Percentiles rank a stretch among this genome's conserved stretches.
Evolutionary conservation across 805 yeast species (phyloP).

Genomic region (Suhomyces tanzawaensis): DNA sequence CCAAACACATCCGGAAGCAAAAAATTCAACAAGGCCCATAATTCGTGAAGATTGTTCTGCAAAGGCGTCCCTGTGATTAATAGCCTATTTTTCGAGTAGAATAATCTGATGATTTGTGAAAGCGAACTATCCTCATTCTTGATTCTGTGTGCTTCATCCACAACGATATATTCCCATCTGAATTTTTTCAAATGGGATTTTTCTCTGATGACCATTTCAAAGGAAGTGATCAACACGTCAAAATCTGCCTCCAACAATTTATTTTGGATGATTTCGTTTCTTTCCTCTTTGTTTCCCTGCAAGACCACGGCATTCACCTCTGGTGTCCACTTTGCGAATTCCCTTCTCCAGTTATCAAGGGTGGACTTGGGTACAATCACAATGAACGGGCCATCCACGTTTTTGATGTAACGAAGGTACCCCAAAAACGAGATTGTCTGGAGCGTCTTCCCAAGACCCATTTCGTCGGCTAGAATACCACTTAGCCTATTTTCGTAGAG

Average conservation of each 20-base stretch:
- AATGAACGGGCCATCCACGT: slow-evolving; percentile 85
- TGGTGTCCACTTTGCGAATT: slow-evolving; percentile 94
- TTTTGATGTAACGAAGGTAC: slow-evolving; percentile 72
- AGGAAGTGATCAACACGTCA: slow-evolving; percentile 88
- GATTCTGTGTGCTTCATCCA: slow-evolving; percentile 96
- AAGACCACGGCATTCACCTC: slow-evolving; percentile 82
- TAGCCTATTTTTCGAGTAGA: slow-evolving; percentile 79
- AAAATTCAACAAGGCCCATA: slow-evolving; percentile 93
- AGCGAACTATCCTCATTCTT: slow-evolving; percentile 91
- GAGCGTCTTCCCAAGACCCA: slow-evolving; percentile 96
- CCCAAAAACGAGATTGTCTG: slow-evolving; percentile 94
- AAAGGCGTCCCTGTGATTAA: slow-evolving; percentile 95
- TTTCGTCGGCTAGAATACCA: slow-evolving; percentile 95
- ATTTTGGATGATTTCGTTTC: slow-evolving; percentile 58
- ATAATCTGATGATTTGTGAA: slow-evolving; percentile 87
- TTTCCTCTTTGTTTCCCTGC: slow-evolving; percentile 86
- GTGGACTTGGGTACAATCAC: slow-evolving; percentile 95
- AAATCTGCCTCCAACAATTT: slow-evolving; percentile 69
- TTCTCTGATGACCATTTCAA: slow-evolving; percentile 90
- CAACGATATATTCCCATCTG: slow-evolving; percentile 89
- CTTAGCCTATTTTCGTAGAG: slow-evolving; percentile 83
- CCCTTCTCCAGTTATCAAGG: slow-evolving; percentile 93
- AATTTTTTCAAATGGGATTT: slow-evolving; percentile 75
- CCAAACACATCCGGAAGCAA: slow-evolving; percentile 92
- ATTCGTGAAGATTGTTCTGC: slow-evolving; percentile 91